Evolutionary conservation across 805 yeast genomes (phyloP), one percentile per base, ranked within the genome.

Genomic region (Hanseniaspora valbyensis): DNA sequence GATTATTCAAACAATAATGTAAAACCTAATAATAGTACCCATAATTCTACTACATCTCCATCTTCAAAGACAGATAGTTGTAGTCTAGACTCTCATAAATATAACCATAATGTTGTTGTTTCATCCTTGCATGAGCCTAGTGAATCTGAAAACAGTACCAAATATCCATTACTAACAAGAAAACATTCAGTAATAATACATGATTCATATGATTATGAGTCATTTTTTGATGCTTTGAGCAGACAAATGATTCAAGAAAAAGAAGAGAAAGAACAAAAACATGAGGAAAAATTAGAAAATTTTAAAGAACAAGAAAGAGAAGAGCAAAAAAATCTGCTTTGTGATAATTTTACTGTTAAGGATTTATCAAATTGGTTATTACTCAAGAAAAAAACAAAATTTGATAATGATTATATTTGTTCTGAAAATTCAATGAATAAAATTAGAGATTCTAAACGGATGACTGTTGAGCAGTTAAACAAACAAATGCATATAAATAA

Each of bases 341-440:
- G 51, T 18, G 51, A 48, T 9, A 28, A 24, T 12, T 48, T 48
- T 19, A 40, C 44, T 3, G 30, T 48, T 4, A 48, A 48, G 16
- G 52, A 49, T 46, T 59, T 59, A 50, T 74, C 79, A 40, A 74
- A 80, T 0, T 85, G 84, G 52, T 86, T 65, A 54, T 85, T 80
- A 7, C 79, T 61, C 44, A 77, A 65, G 12, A 41, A 44, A 24
- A 33, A 32, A 34, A 32, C 33, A 3, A 39, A 29, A 19, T 34
- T 40, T 13, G 28, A 26, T 5, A 36, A 21, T 22, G 44, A 48
- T 16, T 48, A 24, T 40, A 28, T 24, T 10, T 28, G 12, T 7
- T 48, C 44, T 16, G 26, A 38, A 24, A 32, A 26, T 40, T 19
- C 22, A 14, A 8, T 44, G 4, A 30, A 29, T 21, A 24, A 36